Evolutionary conservation across 1,284 basidiomycete species (phyloP).

Genomic region (Apiotrichum sp.): DNA sequence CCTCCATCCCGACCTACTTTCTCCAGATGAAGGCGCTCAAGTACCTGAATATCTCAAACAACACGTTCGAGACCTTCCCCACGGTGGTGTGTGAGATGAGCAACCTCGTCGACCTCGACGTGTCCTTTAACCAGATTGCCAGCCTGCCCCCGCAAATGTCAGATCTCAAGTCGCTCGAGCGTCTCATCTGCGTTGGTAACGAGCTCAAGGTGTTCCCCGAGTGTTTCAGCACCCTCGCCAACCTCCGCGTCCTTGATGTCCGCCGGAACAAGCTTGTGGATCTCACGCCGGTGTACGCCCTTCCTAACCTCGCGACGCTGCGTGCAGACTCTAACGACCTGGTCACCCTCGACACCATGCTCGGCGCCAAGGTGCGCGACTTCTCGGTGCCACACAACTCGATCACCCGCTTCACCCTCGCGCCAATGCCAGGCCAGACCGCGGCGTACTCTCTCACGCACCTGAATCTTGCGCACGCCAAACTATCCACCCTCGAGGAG

Average conservation of each 20-base stretch:
- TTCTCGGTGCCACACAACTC: constrained; percentile 50
- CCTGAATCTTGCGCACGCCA: constrained; percentile 85
- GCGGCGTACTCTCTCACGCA: constrained; percentile 63
- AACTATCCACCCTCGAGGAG: constrained; percentile 78
- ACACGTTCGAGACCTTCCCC: constrained; percentile 83
- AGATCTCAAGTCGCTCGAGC: constrained; percentile 61
- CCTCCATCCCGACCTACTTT: constrained; percentile 80
- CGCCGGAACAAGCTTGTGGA: constrained; percentile 74
- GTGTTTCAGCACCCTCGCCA: constrained; percentile 58
- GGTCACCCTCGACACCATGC: constrained; percentile 68
- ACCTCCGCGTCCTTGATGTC: constrained; percentile 70
- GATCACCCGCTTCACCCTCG: constrained; percentile 65
- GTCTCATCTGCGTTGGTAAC: constrained; percentile 84
- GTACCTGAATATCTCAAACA: constrained; percentile 92
- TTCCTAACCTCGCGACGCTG: constrained; percentile 64
- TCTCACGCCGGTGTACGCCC: constrained; percentile 60
- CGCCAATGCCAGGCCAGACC: constrained; percentile 55
- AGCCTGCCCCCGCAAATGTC: constrained; percentile 77
- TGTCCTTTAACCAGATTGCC: constrained; percentile 89
- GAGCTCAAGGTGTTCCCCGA: constrained; percentile 70
- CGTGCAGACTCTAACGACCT: constrained; percentile 75
- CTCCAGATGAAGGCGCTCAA: constrained; percentile 64
- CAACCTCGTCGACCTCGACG: constrained; percentile 75
- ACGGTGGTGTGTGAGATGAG: constrained; percentile 67
- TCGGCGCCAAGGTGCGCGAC: constrained; percentile 58